Percentiles rank a stretch among this genome's conserved stretches.
Conservation (phyloP, 345 rosid genomes). For the Geranium rotundifolium region DNA sequence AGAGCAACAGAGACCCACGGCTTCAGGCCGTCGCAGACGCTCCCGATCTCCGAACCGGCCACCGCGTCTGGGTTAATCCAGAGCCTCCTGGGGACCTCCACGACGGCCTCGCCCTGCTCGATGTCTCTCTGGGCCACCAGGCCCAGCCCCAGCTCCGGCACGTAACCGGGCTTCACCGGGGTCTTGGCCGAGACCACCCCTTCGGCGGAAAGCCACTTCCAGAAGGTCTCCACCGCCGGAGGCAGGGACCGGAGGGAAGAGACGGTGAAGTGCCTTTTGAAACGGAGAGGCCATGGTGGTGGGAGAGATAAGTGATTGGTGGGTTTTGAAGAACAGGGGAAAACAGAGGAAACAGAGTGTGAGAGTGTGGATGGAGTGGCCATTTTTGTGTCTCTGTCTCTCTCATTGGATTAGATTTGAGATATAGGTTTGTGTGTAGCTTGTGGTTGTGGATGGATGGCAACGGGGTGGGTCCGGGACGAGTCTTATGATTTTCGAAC, state of each 20-base stretch:
- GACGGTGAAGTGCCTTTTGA: slow-evolving; percentile 17
- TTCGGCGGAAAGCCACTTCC: slow-evolving; percentile 16
- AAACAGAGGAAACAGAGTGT: slow-evolving; percentile 7
- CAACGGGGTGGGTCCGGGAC: too few relatives aligned
- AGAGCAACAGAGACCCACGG: slow-evolving; percentile 18
- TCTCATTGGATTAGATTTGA: background rate
- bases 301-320: background rate
- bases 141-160: slow-evolving; percentile 17
- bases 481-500: too few relatives aligned
- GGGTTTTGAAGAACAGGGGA: slow-evolving; percentile 13
- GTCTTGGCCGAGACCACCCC: slow-evolving; percentile 14
- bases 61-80: slow-evolving; percentile 18
- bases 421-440: background rate
- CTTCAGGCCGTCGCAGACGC: slow-evolving; percentile 8
- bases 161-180: slow-evolving; percentile 9
- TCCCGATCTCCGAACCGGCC: slow-evolving; percentile 15
- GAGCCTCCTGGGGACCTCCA: slow-evolving; percentile 12
- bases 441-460: slow-evolving; percentile 2
- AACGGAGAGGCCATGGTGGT: slow-evolving; percentile 6
- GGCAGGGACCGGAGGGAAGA: slow-evolving; percentile 10
- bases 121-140: slow-evolving; percentile 20
- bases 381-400: slow-evolving; percentile 7
- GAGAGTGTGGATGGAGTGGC: slow-evolving; percentile 9
- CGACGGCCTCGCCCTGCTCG: slow-evolving; percentile 8
- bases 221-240: slow-evolving; percentile 9